These are phyloP conservation scores for Periconia sp. DNA, from an alignment of 2,329 filamentous ascomycete species.

Conservation along the genomic window DNA sequence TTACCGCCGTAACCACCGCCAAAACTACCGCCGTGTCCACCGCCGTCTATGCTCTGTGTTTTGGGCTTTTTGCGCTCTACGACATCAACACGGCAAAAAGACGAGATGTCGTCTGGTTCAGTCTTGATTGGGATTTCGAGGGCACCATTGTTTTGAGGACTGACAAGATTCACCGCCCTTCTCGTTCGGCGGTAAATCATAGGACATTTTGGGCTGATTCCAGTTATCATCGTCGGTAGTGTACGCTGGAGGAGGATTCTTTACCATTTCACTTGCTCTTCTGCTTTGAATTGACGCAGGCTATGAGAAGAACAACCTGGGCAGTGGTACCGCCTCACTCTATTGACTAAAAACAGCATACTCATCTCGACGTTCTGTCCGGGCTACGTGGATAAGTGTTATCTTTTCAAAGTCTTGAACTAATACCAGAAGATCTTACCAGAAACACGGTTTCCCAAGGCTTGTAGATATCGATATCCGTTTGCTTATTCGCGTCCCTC, in stretches of 20 bases:
- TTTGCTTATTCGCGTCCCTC: not conserved
- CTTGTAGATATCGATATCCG: not conserved
- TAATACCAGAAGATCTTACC: not conserved
- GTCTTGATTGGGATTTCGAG: not conserved
- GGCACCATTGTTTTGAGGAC: not conserved
- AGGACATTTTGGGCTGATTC: not conserved
- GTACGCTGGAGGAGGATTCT: not conserved
- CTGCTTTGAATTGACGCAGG: not conserved
- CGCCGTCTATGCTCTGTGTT: not conserved
- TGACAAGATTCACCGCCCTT: not conserved
- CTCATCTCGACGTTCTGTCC: conserved; percentile 5
- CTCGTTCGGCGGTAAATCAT: not conserved
- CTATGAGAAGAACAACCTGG: not conserved
- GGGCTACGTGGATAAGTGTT: not conserved
- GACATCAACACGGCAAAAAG: not conserved
- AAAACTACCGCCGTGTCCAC: not conserved
- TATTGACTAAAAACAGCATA: conserved; percentile 1
- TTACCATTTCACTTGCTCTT: not conserved
- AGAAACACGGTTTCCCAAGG: conserved; percentile 1
- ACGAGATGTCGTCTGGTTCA: not conserved
- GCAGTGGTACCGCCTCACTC: not conserved
- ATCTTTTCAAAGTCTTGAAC: not conserved
- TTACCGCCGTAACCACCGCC: not conserved
- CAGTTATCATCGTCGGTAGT: not conserved
- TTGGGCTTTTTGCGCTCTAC: not conserved